Base-by-base conservation (phyloP, 306 rosid species). In the Cotoneaster glaucophyllus region DNA sequence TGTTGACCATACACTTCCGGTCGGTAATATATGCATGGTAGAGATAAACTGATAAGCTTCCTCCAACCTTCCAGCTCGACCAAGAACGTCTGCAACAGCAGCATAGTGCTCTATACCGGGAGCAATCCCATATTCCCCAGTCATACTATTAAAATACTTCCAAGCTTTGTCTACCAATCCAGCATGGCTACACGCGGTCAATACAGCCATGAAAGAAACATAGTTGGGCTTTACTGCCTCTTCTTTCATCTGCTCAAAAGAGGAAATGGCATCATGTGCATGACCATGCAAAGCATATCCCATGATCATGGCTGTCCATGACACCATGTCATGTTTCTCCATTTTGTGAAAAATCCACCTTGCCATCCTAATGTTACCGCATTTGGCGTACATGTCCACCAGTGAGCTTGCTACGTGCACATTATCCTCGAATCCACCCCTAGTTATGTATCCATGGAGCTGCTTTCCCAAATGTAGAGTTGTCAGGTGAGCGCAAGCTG, bases 291-390 rank as follows among this genome's bases (percentile, higher is more conserved):
- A 75, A 53, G 96, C 97, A 81, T 86, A 93, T 74, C 97, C 98
- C 98, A 93, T 93, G 64, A 88, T 90, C 81, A 93, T 90, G 82
- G 97, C 89, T 14, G 98, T 91, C 97, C 97, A 93, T 31, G 96
- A 85, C 69, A 93, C 94, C 84, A 86, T 90, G 82, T 93, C 98
- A 82, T 69, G 86, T 17, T 28, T 45, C 79, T 82, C 84, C 50
- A 87, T 88, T 77, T 81, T 77, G 63, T 86, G 82, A 63, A 90
- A 93, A 74, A 91, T 79, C 84, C 74, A 62, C 72, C 85, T 81
- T 45, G 98, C 93, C 71, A 70, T 83, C 80, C 79, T 82, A 78
- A 88, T 84, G 83, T 87, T 79, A 26, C 97, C 98, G 43, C 96
- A 93, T 86, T 93, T 93, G 37, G 97, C 90, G 75, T 93, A 93